Base-by-base conservation (phyloP, 768 basidiomycete species). In the Tephrocybe rancida region DNA sequence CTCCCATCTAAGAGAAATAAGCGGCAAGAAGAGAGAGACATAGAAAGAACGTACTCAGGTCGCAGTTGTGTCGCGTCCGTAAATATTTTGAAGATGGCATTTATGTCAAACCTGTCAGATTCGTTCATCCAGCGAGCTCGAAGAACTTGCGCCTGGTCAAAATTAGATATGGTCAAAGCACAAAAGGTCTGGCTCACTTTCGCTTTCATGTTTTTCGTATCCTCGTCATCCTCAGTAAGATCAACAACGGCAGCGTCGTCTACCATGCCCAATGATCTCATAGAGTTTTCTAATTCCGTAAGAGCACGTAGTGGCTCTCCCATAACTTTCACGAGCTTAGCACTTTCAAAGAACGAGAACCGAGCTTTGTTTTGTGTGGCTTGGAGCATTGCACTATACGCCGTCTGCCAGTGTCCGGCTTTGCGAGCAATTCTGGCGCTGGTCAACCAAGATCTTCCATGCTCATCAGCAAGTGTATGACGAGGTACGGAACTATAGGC, bases 391-490 rank as follows among this genome's bases (percentile, higher is more conserved):
- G 97, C 95, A 63, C 92, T 97, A 67, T 98, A 99, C 2, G 97
- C 94, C 0, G 96, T 98, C 72, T 98, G 96, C 78, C 85, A 87
- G 66, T 98, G 95, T 0, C 92, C 90, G 3, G 95, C 91, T 66
- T 98, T 99, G 29, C 97, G 78, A 29, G 97, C 97, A 51, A 95
- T 94, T 67, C 95, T 98, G n/a, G 95, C 89, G 55, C 89, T 98
- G 24, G 83, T 77, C 11, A 98, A 79, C 97, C 97, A 99, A 1
- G 92, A 86, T 43, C 81, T 80, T 3, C 93, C 89, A 32, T 95
- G 86, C 60, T 89, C 86, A 13, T 71, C 71, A 29, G 67, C 75
- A n/a, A 83, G 68, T 35, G 68, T 70, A 13, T 71, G 62, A 42
- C 72, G 71, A 24, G 73, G 66, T 35, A 67, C 67, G 25, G 71